phyloP scores from a whole-genome alignment of 495 filamentous ascomycete species.

The Podospora didyma region DNA sequence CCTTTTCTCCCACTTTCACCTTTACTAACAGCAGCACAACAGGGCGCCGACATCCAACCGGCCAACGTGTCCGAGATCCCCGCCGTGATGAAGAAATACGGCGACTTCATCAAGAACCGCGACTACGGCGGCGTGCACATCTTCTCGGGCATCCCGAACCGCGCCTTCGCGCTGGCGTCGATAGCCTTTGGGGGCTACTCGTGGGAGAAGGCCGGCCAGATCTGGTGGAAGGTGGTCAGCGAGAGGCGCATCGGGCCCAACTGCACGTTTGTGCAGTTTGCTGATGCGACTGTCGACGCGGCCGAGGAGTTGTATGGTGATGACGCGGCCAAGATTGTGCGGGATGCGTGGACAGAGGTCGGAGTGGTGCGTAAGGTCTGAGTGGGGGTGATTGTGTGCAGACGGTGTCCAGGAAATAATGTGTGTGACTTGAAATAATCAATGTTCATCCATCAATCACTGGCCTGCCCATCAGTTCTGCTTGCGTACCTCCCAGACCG shows the following conservation, averaged over 20 bases:
- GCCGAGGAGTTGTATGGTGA: conserved; percentile 32
- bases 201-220: conserved; percentile 45
- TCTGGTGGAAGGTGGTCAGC: conserved; percentile 5
- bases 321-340: conserved; percentile 28
- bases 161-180: conserved; percentile 41
- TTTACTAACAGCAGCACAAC: not conserved
- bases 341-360: conserved; percentile 30
- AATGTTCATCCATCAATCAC: too few species aligned
- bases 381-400: not conserved
- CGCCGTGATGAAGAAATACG: conserved; percentile 9
- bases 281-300: conserved; percentile 34
- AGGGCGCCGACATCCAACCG: conserved; percentile 41
- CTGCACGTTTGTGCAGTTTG: conserved; percentile 38
- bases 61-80: conserved; percentile 31
- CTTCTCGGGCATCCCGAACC: conserved; percentile 21
- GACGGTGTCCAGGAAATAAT: too few species aligned
- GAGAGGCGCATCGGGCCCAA: not conserved
- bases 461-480: too few species aligned
- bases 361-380: conserved; percentile 17
- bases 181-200: conserved; percentile 34
- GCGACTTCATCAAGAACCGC: conserved; percentile 42
- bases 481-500: too few species aligned
- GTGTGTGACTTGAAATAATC: too few species aligned
- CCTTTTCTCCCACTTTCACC: not conserved
- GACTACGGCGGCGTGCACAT: conserved; percentile 7